These are phyloP conservation scores for Stemphylium lycopersici DNA, from an alignment of 2,329 filamentous ascomycete species.

Conservation along the genomic window DNA sequence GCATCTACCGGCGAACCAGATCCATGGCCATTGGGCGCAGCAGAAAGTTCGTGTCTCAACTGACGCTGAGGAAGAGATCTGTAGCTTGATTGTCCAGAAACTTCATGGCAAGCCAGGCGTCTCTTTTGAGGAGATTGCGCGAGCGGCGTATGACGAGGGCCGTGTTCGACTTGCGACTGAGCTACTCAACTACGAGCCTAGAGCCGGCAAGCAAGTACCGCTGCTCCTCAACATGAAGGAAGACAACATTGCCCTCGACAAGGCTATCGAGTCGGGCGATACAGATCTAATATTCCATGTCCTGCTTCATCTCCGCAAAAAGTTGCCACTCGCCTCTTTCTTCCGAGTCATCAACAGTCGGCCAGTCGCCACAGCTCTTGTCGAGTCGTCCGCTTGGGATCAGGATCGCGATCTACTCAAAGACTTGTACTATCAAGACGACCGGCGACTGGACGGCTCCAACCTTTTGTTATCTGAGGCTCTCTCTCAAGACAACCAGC, in stretches of 20 bases:
- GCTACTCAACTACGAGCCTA: slow-evolving; percentile 88
- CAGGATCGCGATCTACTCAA: slow-evolving; percentile 86
- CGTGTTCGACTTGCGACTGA: slow-evolving; percentile 86
- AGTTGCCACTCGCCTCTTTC: slow-evolving; percentile 86
- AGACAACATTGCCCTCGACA: slow-evolving; percentile 92
- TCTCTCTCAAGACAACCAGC: slow-evolving; percentile 71
- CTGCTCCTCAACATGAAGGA: slow-evolving; percentile 94
- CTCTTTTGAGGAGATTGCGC: slow-evolving; percentile 92
- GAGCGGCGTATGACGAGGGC: slow-evolving; percentile 92
- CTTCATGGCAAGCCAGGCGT: slow-evolving; percentile 88
- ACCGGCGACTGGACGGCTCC: slow-evolving; percentile 85
- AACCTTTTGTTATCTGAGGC: slow-evolving; percentile 87
- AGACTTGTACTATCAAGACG: slow-evolving; percentile 96
- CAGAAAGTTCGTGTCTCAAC: slow-evolving; percentile 87
- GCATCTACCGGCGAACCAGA: slow-evolving; percentile 81
- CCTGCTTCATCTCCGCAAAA: slow-evolving; percentile 84
- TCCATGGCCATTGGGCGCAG: slow-evolving; percentile 96
- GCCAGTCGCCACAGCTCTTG: slow-evolving; percentile 83
- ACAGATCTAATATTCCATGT: slow-evolving; percentile 93
- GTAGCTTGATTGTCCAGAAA: slow-evolving; percentile 82
- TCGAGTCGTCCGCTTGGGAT: slow-evolving; percentile 81
- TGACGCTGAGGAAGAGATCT: slow-evolving; percentile 87
- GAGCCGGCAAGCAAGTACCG: slow-evolving; percentile 94
- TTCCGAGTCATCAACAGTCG: slow-evolving; percentile 89
- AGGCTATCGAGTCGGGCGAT: slow-evolving; percentile 94